Percentiles rank a stretch among this genome's conserved stretches.
These are phyloP conservation scores for Trypanosoma theileri DNA, from an alignment of 208 protist genomes.

Conservation along the genomic window DNA sequence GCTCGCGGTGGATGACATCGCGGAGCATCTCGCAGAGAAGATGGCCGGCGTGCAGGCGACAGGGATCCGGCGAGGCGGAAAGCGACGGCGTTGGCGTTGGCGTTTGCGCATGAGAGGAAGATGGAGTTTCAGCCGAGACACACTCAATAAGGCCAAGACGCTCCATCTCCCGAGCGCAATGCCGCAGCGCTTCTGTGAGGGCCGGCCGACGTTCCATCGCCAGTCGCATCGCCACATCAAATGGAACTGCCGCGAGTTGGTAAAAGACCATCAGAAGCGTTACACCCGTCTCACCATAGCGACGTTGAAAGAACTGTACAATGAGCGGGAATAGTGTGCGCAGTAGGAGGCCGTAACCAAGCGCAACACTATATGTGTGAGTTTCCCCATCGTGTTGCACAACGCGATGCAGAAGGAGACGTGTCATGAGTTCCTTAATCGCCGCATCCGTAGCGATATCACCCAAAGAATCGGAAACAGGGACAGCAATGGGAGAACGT, in stretches of 20 bases:
- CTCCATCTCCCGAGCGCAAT: constrained; percentile 45
- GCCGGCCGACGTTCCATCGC: constrained; percentile 42
- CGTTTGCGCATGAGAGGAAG: background rate
- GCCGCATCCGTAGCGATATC: constrained; percentile 45
- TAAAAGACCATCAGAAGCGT: constrained; percentile 51
- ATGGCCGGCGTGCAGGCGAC: constrained; percentile 36
- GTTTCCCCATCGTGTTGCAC: constrained; percentile 31
- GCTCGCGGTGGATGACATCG: constrained; percentile 29
- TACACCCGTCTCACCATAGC: constrained; percentile 59
- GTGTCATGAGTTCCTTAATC: constrained; percentile 70
- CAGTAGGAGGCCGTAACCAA: constrained; percentile 60
- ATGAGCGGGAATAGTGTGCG: constrained; percentile 64
- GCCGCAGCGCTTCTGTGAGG: constrained; percentile 34
- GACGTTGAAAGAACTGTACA: constrained; percentile 41
- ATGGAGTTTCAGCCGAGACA: constrained; percentile 4
- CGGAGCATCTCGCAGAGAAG: constrained; percentile 35
- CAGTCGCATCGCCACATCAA: constrained; percentile 38
- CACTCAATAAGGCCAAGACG: constrained; percentile 53
- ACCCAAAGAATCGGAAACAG: background rate
- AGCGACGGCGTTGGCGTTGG: background rate
- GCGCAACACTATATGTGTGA: constrained; percentile 48
- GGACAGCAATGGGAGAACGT: constrained; percentile 17
- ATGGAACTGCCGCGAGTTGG: constrained; percentile 58
- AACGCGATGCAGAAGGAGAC: constrained; percentile 74
- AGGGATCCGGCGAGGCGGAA: constrained; percentile 27